Conservation (phyloP, 176 grass and related monocot genomes). For the Avena eriantha region DNA sequence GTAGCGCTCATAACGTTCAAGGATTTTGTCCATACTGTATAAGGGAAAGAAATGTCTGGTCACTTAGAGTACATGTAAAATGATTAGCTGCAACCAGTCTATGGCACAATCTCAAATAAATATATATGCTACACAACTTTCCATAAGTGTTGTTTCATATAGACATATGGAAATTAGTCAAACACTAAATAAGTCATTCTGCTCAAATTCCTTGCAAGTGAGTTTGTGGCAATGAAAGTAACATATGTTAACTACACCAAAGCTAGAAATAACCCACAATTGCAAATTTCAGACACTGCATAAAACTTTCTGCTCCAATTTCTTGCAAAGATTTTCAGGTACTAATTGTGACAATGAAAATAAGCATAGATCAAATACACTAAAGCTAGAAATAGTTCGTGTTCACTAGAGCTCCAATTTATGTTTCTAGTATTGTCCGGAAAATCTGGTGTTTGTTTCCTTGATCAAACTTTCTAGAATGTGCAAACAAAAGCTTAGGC, state of each 20-base stretch:
- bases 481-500: too few species aligned
- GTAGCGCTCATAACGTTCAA: slow-evolving; percentile 83
- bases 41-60: slow-evolving; percentile 11
- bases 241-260: too few species aligned
- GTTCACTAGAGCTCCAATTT: too few species aligned
- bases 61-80: slow-evolving; percentile 1
- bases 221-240: too few species aligned
- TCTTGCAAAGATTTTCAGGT: not conserved
- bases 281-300: not conserved
- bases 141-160: too few species aligned
- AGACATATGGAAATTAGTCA: too few species aligned
- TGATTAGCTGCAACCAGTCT: not conserved
- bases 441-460: too few species aligned
- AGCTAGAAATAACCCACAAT: too few species aligned
- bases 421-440: too few species aligned
- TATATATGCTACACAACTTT: not conserved
- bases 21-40: slow-evolving; percentile 90
- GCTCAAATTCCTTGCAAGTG: too few species aligned
- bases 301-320: not conserved
- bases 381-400: not conserved
- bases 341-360: not conserved
- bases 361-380: not conserved
- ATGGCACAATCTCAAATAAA: not conserved
- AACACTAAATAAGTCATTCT: too few species aligned
- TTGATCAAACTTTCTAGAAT: too few species aligned